phyloP scores from a whole-genome alignment of 345 rosid genomes.

The Cochlearia excelsa region DNA sequence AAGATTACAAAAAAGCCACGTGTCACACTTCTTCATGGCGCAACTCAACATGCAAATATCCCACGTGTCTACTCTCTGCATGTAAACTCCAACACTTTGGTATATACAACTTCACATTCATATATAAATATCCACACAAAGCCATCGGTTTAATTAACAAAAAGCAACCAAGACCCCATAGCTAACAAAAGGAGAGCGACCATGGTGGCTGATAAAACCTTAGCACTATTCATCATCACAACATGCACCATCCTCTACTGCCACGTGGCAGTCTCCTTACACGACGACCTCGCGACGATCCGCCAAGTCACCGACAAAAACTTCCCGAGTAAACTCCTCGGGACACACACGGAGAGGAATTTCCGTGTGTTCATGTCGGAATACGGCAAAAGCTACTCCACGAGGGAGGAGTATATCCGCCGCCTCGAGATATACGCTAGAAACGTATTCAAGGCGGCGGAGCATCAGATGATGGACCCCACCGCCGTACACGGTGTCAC shows the following conservation, averaged over 20 bases:
- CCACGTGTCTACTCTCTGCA: slow-evolving; percentile 34
- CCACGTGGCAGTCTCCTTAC: slow-evolving; percentile 15
- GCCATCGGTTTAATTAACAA: background rate
- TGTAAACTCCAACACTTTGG: slow-evolving; percentile 30
- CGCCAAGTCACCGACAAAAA: slow-evolving; percentile 48
- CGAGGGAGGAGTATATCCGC: slow-evolving; percentile 61
- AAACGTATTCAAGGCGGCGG: slow-evolving; percentile 67
- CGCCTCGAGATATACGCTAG: slow-evolving; percentile 64
- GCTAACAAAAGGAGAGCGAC: slow-evolving; percentile 13
- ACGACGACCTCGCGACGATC: slow-evolving; percentile 38
- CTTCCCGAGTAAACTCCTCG: slow-evolving; percentile 26
- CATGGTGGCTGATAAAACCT: slow-evolving; percentile 33
- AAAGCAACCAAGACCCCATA: background rate
- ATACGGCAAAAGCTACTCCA: slow-evolving; percentile 55
- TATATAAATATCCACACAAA: background rate
- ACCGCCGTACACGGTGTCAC: slow-evolving; percentile 77
- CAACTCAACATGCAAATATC: slow-evolving; percentile 29
- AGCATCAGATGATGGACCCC: slow-evolving; percentile 78
- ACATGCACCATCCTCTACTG: slow-evolving; percentile 25
- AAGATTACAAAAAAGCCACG: slow-evolving; percentile 5
- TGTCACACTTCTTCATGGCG: slow-evolving; percentile 19
- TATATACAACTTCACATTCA: background rate
- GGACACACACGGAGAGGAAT: slow-evolving; percentile 44
- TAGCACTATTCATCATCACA: slow-evolving; percentile 14
- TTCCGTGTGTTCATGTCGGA: slow-evolving; percentile 56